Evolutionary conservation across 768 basidiomycete species (phyloP).

Genomic region (Suillus luteus): DNA sequence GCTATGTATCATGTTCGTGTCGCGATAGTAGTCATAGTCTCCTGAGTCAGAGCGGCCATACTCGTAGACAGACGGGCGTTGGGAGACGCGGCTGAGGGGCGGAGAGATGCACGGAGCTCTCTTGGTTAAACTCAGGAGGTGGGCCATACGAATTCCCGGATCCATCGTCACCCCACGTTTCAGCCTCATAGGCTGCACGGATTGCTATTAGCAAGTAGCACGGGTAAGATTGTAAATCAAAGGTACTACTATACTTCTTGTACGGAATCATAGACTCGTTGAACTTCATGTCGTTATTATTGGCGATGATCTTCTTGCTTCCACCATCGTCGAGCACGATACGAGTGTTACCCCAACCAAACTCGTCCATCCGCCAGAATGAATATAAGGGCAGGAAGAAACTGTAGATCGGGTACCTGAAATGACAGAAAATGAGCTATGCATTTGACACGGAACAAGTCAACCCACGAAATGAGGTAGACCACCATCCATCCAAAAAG

Average conservation of each 20-base stretch:
- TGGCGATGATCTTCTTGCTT: slow-evolving; percentile 57
- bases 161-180: slow-evolving; percentile 52
- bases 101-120: slow-evolving; percentile 25
- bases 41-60: slow-evolving; percentile 44
- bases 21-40: slow-evolving; percentile 54
- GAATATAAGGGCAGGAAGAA: slow-evolving; percentile 71
- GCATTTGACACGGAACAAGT: neutral
- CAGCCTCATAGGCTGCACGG: slow-evolving; percentile 62
- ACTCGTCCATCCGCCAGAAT: slow-evolving; percentile 79
- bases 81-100: slow-evolving; percentile 41
- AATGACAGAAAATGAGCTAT: slow-evolving; percentile 11
- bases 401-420: slow-evolving; percentile 65
- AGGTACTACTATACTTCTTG: slow-evolving; percentile 69
- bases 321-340: slow-evolving; percentile 67
- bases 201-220: slow-evolving; percentile 17
- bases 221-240: neutral
- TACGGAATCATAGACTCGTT: slow-evolving; percentile 78
- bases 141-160: slow-evolving; percentile 50
- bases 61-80: slow-evolving; percentile 45
- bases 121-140: slow-evolving; percentile 36
- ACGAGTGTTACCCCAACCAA: slow-evolving; percentile 68
- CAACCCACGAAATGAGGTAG: slow-evolving; percentile 62
- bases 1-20: slow-evolving; percentile 46
- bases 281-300: slow-evolving; percentile 67
- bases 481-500: slow-evolving; percentile 74